Conservation (phyloP, 305 asterid genomes). For the Caryopteris hybrid region DNA sequence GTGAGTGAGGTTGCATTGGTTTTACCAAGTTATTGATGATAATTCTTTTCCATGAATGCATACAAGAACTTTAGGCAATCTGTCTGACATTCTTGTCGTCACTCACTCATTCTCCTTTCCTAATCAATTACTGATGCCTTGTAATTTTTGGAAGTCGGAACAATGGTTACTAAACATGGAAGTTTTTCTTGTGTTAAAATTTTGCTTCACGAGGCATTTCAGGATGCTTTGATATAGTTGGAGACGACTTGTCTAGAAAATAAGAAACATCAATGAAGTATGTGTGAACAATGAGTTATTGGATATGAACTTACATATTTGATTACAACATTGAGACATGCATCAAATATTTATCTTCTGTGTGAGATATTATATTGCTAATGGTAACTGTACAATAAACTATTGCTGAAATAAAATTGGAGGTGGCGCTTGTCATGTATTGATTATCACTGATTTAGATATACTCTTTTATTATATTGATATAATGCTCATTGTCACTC, state of each 20-base stretch:
- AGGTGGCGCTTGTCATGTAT: not conserved
- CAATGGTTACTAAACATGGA: not conserved
- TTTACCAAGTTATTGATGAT: not conserved
- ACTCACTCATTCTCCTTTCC: not conserved
- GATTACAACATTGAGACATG: too few species aligned
- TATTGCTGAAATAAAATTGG: not conserved
- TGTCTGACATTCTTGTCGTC: conserved; percentile 2
- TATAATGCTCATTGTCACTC: not conserved
- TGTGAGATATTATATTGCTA: not conserved
- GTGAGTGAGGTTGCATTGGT: not conserved
- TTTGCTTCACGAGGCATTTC: conserved; percentile 3
- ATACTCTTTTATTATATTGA: not conserved
- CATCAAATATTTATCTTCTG: not conserved
- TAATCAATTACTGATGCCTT: conserved; percentile 6
- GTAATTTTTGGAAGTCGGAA: not conserved
- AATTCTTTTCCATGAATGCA: not conserved
- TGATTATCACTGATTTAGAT: not conserved
- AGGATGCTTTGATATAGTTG: conserved; percentile 7
- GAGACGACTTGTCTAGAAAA: not conserved
- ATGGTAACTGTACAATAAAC: not conserved
- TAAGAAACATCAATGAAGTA: not conserved
- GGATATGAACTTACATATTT: too few species aligned
- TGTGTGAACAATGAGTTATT: too few species aligned
- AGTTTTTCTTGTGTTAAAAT: not conserved
- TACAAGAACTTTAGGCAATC: not conserved